A percentile compares a stretch with the other conserved stretches of the same genome.
Conservation (phyloP, 345 rosid species). For the Pugionium dolabratum region DNA sequence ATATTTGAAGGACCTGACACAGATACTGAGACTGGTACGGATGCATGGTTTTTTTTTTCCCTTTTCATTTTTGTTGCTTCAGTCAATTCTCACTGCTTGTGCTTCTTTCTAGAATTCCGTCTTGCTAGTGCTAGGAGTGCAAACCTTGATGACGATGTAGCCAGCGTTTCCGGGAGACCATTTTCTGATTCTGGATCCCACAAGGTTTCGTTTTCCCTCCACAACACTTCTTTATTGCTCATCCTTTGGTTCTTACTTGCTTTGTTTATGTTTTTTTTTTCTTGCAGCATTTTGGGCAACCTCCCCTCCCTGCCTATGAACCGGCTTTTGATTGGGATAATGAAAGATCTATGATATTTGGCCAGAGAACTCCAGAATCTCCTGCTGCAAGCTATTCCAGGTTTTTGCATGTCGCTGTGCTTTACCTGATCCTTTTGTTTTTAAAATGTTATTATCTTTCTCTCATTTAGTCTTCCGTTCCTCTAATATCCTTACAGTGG, state of each 20-base stretch:
- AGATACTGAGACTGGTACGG: constrained; percentile 84
- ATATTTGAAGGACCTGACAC: constrained; percentile 98
- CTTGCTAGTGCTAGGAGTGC: constrained; percentile 78
- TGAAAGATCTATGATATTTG: constrained; percentile 87
- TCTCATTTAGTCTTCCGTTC: constrained; percentile 13
- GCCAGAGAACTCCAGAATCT: constrained; percentile 88
- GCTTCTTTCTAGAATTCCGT: constrained; percentile 58
- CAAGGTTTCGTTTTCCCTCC: constrained; percentile 44
- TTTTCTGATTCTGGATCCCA: constrained; percentile 52
- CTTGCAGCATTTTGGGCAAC: constrained; percentile 81
- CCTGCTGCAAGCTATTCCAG: constrained; percentile 64
- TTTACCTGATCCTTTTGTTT: neutral
- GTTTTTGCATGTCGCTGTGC: constrained; percentile 38
- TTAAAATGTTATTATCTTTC: neutral
- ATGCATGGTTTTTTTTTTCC: neutral
- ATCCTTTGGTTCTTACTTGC: constrained; percentile 5
- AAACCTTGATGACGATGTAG: constrained; percentile 65
- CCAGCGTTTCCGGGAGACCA: constrained; percentile 82
- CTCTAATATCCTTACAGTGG: constrained; percentile 55
- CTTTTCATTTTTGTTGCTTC: neutral
- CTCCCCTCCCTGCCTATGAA: constrained; percentile 97
- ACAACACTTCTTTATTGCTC: neutral
- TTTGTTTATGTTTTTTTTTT: constrained; percentile 3
- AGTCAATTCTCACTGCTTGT: constrained; percentile 13
- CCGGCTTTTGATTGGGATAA: constrained; percentile 99